These are phyloP conservation scores for Avicennia marina DNA, from an alignment of 257 asterid species.

Conservation along the genomic window DNA sequence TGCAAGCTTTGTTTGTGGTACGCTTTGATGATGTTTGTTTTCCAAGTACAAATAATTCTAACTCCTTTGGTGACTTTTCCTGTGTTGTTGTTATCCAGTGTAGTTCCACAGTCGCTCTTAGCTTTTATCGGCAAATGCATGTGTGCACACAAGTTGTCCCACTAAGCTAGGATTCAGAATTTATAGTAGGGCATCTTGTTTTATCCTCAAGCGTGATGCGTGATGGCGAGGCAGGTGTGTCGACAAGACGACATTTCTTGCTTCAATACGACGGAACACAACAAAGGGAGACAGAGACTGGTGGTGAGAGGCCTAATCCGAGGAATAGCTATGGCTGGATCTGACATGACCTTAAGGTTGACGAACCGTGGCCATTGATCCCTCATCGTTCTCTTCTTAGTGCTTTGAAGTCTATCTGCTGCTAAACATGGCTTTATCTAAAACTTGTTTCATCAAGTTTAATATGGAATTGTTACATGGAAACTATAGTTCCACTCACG, in stretches of 20 bases:
- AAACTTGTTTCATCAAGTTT: neutral
- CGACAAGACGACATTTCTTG: constrained; percentile 39
- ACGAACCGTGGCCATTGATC: constrained; percentile 39
- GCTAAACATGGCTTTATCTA: neutral
- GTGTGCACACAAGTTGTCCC: constrained; percentile 41
- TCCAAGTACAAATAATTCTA: constrained; percentile 47
- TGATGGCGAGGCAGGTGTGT: constrained; percentile 23
- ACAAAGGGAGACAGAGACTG: constrained; percentile 26
- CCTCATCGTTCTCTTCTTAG: neutral
- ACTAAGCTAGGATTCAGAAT: constrained; percentile 32
- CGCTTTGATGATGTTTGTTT: constrained; percentile 20
- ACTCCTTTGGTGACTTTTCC: constrained; percentile 13
- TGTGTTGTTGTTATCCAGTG: constrained; percentile 21
- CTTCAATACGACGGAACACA: constrained; percentile 37
- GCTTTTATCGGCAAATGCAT: constrained; percentile 24
- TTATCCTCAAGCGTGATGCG: constrained; percentile 9
- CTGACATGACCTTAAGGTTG: constrained; percentile 61
- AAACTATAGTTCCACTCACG: neutral
- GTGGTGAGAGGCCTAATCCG: constrained; percentile 55
- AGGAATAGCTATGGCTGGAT: constrained; percentile 32
- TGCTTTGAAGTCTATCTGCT: constrained; percentile 19
- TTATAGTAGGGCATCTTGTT: constrained; percentile 24
- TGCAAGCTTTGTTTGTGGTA: constrained; percentile 19
- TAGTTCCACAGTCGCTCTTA: constrained; percentile 17
- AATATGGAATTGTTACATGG: neutral